Percentiles rank a stretch among this genome's conserved stretches.
Conservation (phyloP, 805 yeast species). For the Candida peoriensis region DNA sequence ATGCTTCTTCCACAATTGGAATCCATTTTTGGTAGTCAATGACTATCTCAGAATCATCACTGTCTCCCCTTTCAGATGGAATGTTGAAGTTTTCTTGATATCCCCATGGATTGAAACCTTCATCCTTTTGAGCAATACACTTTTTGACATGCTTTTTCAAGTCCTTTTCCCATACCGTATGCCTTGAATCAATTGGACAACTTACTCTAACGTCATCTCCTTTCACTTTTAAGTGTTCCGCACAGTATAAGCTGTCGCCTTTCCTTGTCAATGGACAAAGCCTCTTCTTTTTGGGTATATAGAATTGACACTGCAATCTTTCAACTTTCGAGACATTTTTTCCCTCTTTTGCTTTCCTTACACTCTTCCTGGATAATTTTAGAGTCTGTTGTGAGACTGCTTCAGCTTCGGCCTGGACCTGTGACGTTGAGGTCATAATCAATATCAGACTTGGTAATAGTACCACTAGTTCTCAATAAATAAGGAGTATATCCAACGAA, state of each 20-base stretch:
- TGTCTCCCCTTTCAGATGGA: slow-evolving; percentile 30
- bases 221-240: slow-evolving; percentile 45
- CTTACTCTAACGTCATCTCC: slow-evolving; percentile 43
- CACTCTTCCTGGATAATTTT: no score
- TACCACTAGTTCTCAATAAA: no score
- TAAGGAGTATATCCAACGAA: no score
- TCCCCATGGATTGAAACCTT: slow-evolving; percentile 42
- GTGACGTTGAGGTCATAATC: no score
- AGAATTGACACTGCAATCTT: slow-evolving; percentile 42
- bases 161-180: slow-evolving; percentile 61
- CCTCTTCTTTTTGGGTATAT: slow-evolving; percentile 45
- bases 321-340: no score
- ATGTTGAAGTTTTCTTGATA: no score
- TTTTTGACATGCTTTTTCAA: slow-evolving; percentile 51
- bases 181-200: slow-evolving; percentile 76
- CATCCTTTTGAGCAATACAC: slow-evolving; percentile 44
- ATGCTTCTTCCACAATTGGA: slow-evolving; percentile 31
- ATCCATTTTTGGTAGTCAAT: slow-evolving; percentile 27
- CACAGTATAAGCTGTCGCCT: slow-evolving; percentile 46
- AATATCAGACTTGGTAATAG: no score
- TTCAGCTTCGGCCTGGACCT: no score
- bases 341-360: no score
- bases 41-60: slow-evolving; percentile 8
- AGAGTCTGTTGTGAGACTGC: no score
- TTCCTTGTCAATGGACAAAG: slow-evolving; percentile 59